Evolutionary conservation across 371 early-diverging fungal genomes (phyloP), one percentile per base, ranked within the genome.

Genomic region (Batkoa obscura): DNA sequence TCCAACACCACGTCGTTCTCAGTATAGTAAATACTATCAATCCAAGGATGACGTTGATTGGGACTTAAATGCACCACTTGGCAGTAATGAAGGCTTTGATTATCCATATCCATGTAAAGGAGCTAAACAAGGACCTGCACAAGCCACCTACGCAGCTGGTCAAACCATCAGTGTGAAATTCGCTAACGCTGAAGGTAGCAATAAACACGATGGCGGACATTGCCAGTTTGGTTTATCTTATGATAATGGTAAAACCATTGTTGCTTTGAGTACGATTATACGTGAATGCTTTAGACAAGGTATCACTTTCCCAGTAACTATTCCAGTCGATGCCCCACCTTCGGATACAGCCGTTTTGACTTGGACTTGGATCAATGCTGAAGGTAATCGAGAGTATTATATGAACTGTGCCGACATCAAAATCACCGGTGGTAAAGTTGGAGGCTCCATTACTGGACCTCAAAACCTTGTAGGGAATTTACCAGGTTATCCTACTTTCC

Each of bases 321-420:
- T 83, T 51, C 83, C 84, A 1, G 60, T 62, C 17, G 60, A 62
- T 30, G 68, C 78, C 31, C 80, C 81, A 1, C 53, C 59, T 10
- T 46, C 52, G 15, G 37, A 62, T 32, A 42, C 48, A 36, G 59
- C 57, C 5, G 59, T 72, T 23, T 76, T 84, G 61, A 71, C 74
- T 0, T 84, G 84, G 84, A 63, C 72, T 1, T 84, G 80, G 80
- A 72, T 76, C 42, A 78, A 78, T 62, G 76, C 75, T n/a, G 60
- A 62, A 4, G 78, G 75, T 1, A 69, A 72, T 59, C 72, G 69
- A 34, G 84, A 81, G 62, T 83, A 67, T 50, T 84, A 85, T 65
- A 75, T 73, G 74, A 73, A 76, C 60, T 83, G 84, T 59, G 76
- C 77, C 13, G 84, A 83, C 53, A 68, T 83, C 45, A 65, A 63